phyloP scores from a whole-genome alignment of 2,329 filamentous ascomycete species.

The Calonectria pauciramosa region DNA sequence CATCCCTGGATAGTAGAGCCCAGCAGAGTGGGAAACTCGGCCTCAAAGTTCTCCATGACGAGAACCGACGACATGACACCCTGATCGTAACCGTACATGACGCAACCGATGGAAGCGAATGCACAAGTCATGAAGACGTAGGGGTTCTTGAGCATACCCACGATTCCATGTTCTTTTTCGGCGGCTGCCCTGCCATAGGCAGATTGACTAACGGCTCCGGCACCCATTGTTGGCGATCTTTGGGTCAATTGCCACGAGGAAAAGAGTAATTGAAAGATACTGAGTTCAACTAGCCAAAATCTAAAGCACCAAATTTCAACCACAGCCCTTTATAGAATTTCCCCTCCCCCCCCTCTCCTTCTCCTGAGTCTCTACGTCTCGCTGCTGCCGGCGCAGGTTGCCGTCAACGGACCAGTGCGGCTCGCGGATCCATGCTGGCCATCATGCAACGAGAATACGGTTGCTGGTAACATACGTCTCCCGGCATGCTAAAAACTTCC shows the following conservation, averaged over 20 bases:
- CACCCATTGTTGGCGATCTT: slow-evolving; percentile 3
- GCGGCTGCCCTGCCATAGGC: slow-evolving; percentile 10
- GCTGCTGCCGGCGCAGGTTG: background rate
- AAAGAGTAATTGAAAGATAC: background rate
- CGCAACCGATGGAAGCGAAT: slow-evolving; percentile 5
- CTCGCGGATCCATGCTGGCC: background rate
- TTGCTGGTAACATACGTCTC: background rate
- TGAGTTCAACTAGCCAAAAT: background rate
- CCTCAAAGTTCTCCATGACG: background rate
- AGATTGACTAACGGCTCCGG: slow-evolving; percentile 10
- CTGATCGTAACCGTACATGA: slow-evolving; percentile 11
- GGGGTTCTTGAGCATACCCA: slow-evolving; percentile 10
- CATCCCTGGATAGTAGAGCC: slow-evolving; percentile 5
- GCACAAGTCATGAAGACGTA: slow-evolving; percentile 9
- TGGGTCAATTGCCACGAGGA: background rate
- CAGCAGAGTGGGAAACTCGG: background rate
- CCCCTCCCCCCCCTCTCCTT: background rate
- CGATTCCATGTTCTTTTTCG: background rate
- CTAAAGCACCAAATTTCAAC: background rate
- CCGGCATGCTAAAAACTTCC: slow-evolving; percentile 2
- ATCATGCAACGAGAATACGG: slow-evolving; percentile 6
- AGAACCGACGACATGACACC: slow-evolving; percentile 9
- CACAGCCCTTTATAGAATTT: background rate
- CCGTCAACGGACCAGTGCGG: slow-evolving; percentile 1
- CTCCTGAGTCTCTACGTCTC: background rate